phyloP scores from a whole-genome alignment of 1,284 basidiomycete species.

The Moesziomyces parantarcticus region DNA sequence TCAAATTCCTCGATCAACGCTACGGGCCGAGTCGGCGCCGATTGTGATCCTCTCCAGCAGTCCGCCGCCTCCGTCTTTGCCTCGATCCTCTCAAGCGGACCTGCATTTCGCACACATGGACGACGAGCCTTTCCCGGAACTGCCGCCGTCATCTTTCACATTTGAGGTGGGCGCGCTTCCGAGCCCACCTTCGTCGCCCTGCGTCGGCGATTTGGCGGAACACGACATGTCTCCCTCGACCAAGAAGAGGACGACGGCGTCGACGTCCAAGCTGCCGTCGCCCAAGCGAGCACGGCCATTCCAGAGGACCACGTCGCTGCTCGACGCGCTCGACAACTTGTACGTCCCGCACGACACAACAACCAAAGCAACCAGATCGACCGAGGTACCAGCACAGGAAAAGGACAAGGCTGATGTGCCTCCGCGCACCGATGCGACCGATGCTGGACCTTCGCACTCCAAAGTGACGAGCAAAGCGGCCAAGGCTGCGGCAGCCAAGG shows the following conservation, averaged over 20 bases:
- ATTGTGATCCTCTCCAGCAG: conserved; percentile 46
- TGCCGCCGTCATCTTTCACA: conserved; percentile 25
- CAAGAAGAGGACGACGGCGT: conserved; percentile 6
- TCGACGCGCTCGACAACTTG: conserved; percentile 41
- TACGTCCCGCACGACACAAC: conserved; percentile 7
- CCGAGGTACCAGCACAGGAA: background rate
- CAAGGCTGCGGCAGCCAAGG: conserved; percentile 14
- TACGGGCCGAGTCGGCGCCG: conserved; percentile 26
- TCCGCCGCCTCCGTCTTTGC: conserved; percentile 25
- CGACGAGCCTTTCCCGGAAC: background rate
- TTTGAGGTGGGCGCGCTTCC: conserved; percentile 15
- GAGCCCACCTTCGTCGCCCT: conserved; percentile 25
- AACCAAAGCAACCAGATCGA: background rate
- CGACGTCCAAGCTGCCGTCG: background rate
- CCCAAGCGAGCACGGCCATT: conserved; percentile 15
- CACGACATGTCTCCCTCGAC: conserved; percentile 10
- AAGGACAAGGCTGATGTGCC: background rate
- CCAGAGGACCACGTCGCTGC: conserved; percentile 14
- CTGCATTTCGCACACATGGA: background rate
- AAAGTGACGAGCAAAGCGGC: conserved; percentile 7
- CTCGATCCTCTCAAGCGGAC: conserved; percentile 10
- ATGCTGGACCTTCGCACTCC: background rate
- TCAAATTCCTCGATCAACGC: background rate
- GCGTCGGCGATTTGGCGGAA: background rate
- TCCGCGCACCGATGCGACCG: background rate